Conservation (phyloP, 2,329 filamentous ascomycete species). For the Trichoderma pleuroti region DNA sequence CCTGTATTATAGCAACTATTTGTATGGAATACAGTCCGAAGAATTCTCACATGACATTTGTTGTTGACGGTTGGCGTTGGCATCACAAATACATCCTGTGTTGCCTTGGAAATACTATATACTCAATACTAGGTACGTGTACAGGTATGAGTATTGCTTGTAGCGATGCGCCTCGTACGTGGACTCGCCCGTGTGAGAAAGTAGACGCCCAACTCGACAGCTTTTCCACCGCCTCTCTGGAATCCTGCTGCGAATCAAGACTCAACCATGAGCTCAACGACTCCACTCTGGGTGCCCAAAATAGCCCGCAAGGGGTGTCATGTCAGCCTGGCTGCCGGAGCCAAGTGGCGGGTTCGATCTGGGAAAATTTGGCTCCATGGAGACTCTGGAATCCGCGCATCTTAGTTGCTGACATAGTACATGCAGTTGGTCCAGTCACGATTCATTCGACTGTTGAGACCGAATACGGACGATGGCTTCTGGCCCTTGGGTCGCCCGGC, state of each 20-base stretch:
- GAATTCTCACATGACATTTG: neutral
- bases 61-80: neutral
- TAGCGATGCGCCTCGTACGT: neutral
- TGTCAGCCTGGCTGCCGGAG: constrained; percentile 1
- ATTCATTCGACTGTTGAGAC: neutral
- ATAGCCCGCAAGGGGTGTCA: neutral
- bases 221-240: neutral
- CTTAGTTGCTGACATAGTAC: constrained; percentile 14
- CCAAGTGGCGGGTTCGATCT: constrained; percentile 11
- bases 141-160: neutral
- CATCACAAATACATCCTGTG: neutral
- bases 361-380: neutral
- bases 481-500: neutral
- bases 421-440: neutral
- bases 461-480: neutral
- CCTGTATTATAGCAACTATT: neutral
- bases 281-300: constrained; percentile 17
- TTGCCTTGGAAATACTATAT: neutral
- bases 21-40: neutral
- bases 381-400: constrained; percentile 2
- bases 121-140: neutral
- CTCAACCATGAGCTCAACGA: neutral
- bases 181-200: neutral
- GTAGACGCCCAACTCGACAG: neutral
- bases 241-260: neutral